A percentile compares a stretch with the other conserved stretches of the same genome.
phyloP scores from a whole-genome alignment of 345 rosid species.

The Eucalyptus erythrocorys region DNA sequence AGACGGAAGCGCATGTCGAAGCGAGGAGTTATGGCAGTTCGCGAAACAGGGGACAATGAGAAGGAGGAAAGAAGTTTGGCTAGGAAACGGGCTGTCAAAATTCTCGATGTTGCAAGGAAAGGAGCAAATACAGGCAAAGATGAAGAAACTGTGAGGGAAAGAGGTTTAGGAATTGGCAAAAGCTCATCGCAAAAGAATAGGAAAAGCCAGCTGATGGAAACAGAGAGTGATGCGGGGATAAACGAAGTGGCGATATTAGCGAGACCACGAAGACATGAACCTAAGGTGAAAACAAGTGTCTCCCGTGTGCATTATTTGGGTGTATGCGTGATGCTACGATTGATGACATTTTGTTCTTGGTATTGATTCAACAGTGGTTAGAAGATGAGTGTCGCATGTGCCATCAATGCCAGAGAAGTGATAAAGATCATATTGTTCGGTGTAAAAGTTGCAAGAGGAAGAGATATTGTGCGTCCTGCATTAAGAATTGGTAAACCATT shows the following conservation, averaged over 20 bases:
- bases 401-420: constrained; percentile 30
- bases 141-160: background rate
- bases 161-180: background rate
- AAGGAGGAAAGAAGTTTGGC: background rate
- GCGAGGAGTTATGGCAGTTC: background rate
- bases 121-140: background rate
- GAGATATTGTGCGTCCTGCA: constrained; percentile 17
- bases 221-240: background rate
- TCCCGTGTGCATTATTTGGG: background rate
- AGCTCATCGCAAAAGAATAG: background rate
- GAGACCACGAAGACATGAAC: background rate
- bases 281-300: background rate
- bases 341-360: background rate
- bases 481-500: constrained; percentile 9
- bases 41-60: background rate
- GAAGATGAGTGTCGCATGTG: constrained; percentile 4
- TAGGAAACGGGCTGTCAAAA: background rate
- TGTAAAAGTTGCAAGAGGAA: constrained; percentile 11
- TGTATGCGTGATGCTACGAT: background rate
- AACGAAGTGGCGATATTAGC: background rate
- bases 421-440: constrained; percentile 14
- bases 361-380: background rate
- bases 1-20: background rate
- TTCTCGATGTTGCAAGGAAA: background rate
- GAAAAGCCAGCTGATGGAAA: background rate